Percentiles rank a stretch among this genome's conserved stretches.
phyloP scores from a whole-genome alignment of 164 flowering plant genomes.

The Vitis amurensis region DNA sequence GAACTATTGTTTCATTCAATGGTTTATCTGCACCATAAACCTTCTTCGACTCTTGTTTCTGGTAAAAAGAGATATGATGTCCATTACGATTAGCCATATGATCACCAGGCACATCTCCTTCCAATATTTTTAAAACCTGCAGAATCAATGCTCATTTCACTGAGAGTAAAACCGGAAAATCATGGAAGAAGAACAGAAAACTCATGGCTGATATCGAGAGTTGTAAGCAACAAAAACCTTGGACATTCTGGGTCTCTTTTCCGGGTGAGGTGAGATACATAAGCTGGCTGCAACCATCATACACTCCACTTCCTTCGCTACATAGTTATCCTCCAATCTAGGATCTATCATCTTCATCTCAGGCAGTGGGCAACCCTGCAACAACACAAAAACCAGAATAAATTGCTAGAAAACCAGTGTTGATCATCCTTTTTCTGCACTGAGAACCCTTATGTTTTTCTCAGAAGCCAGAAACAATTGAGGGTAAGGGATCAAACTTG shows the following conservation, averaged over 20 bases:
- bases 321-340: conserved; percentile 17
- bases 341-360: conserved; percentile 9
- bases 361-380: neutral
- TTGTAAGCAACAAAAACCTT: conserved; percentile 19
- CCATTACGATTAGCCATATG: conserved; percentile 9
- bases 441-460: too few species aligned
- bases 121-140: conserved; percentile 34
- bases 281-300: conserved; percentile 39
- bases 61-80: neutral
- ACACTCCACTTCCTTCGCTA: conserved; percentile 23
- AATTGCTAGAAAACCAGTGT: too few species aligned
- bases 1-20: conserved; percentile 6
- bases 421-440: too few species aligned
- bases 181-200: neutral
- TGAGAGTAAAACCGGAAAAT: neutral
- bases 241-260: conserved; percentile 40
- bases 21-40: neutral
- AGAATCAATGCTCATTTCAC: neutral
- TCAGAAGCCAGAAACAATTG: too few species aligned
- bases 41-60: conserved; percentile 1
- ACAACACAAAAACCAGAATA: neutral
- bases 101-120: conserved; percentile 28
- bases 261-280: conserved; percentile 32
- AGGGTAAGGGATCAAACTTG: conserved; percentile 5
- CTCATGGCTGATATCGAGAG: neutral